phyloP scores from a whole-genome alignment of 2,329 filamentous ascomycete genomes.

The Exserohilum turcica region DNA sequence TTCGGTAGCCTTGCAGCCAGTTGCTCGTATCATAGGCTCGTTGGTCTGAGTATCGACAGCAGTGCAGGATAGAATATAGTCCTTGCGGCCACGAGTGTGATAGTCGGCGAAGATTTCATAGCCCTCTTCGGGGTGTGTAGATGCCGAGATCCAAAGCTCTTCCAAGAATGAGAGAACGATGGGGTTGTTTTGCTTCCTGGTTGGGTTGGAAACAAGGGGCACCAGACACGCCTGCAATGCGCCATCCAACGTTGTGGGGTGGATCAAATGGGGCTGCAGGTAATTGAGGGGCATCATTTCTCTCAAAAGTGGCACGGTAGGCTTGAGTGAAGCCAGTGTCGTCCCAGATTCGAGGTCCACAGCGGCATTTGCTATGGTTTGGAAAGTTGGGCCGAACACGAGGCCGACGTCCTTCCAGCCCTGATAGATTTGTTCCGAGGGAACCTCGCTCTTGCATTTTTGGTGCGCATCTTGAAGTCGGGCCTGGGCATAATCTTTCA shows the following conservation, averaged over 20 bases:
- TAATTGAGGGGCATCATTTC: background rate
- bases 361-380: background rate
- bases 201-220: background rate
- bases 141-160: background rate
- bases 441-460: background rate
- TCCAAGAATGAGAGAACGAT: background rate
- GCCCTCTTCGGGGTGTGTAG: background rate
- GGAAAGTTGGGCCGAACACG: background rate
- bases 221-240: background rate
- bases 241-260: conserved; percentile 4
- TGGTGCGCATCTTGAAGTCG: background rate
- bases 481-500: background rate
- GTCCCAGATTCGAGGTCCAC: background rate
- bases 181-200: background rate
- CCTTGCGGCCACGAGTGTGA: background rate
- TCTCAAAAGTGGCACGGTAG: background rate
- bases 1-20: background rate
- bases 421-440: background rate
- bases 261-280: background rate
- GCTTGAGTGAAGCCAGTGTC: background rate
- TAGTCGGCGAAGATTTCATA: background rate
- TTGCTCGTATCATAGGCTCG: background rate
- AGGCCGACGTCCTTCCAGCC: background rate
- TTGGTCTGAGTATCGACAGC: background rate
- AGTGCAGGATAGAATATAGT: background rate